These are phyloP conservation scores for Calycina herbarum DNA, from an alignment of 2,329 filamentous ascomycete genomes.

Conservation along the genomic window DNA sequence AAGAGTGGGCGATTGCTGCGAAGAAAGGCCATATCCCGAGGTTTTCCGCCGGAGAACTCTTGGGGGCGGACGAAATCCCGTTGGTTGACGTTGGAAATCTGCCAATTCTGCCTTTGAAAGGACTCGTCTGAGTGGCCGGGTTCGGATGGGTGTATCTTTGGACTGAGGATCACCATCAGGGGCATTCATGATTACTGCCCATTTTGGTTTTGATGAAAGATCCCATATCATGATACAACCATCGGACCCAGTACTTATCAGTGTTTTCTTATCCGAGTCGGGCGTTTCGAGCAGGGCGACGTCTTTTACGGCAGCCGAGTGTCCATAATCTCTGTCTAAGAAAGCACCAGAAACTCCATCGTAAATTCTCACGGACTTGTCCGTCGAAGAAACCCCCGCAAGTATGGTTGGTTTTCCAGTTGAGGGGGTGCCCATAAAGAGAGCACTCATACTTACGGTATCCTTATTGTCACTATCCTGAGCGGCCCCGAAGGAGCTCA, in stretches of 20 bases:
- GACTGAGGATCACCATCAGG: constrained; percentile 34
- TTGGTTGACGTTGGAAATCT: constrained; percentile 63
- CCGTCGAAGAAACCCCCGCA: constrained; percentile 86
- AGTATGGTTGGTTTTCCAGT: constrained; percentile 62
- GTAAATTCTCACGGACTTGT: constrained; percentile 93
- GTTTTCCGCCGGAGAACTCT: constrained; percentile 54
- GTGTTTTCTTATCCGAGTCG: constrained; percentile 53
- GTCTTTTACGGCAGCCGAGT: constrained; percentile 90
- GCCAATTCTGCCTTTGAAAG: constrained; percentile 85
- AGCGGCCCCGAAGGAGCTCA: constrained; percentile 72
- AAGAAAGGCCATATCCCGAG: constrained; percentile 50
- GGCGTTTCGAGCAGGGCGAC: constrained; percentile 66
- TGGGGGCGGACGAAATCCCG: constrained; percentile 56
- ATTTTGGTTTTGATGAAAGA: constrained; percentile 31
- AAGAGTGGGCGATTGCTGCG: constrained; percentile 50
- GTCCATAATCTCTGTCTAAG: constrained; percentile 87
- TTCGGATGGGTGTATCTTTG: constrained; percentile 53
- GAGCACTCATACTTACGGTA: constrained; percentile 77
- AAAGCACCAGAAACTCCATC: constrained; percentile 75
- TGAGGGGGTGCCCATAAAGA: constrained; percentile 63
- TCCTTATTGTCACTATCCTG: constrained; percentile 78
- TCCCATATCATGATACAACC: constrained; percentile 79
- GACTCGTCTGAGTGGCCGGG: constrained; percentile 78
- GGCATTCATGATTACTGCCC: constrained; percentile 18
- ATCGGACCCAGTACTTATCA: constrained; percentile 76